A percentile compares a stretch with the other conserved stretches of the same genome.
Evolutionary conservation across 768 basidiomycete species (phyloP).

Genomic region (Termitomyces sp.): DNA sequence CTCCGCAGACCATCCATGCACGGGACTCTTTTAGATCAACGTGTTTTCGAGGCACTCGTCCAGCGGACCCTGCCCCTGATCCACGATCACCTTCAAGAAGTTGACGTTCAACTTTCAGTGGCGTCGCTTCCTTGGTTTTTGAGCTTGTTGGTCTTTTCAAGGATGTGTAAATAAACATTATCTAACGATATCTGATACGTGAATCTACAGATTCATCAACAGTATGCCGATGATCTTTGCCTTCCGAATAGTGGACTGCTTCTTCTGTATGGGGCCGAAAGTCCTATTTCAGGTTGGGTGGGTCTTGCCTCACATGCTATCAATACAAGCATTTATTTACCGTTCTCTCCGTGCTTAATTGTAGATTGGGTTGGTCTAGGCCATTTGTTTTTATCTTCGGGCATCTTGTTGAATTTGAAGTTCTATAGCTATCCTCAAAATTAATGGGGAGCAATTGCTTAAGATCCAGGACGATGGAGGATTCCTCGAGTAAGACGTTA

Average conservation of each 20-base stretch:
- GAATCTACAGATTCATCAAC: conserved; percentile 67
- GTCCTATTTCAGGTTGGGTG: conserved; percentile 98
- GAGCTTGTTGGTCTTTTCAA: conserved; percentile 63
- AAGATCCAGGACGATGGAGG: conserved; percentile 95
- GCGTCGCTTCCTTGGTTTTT: conserved; percentile 98
- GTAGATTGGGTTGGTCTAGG: conserved; percentile 39
- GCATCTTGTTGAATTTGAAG: conserved; percentile 11
- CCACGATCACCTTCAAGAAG: conserved; percentile 83
- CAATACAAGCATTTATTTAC: conserved; percentile 8
- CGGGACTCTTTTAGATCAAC: conserved; percentile 96
- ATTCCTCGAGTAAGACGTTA: conserved; percentile 74
- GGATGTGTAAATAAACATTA: not conserved
- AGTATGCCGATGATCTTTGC: conserved; percentile 98
- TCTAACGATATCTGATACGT: not conserved
- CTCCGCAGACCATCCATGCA: conserved; percentile 87
- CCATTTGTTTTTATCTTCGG: conserved; percentile 22
- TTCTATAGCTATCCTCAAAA: conserved; percentile 85
- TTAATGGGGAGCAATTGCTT: conserved; percentile 89
- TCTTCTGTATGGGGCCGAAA: conserved; percentile 98
- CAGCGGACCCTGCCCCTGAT: conserved; percentile 87
- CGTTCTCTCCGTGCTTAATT: not conserved
- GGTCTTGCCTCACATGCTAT: conserved; percentile 21
- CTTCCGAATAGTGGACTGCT: conserved; percentile 95
- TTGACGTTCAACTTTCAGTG: conserved; percentile 95
- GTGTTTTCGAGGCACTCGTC: conserved; percentile 94